These are phyloP conservation scores for Dothistroma septosporum DNA, from an alignment of 2,329 filamentous ascomycete species.

Conservation along the genomic window DNA sequence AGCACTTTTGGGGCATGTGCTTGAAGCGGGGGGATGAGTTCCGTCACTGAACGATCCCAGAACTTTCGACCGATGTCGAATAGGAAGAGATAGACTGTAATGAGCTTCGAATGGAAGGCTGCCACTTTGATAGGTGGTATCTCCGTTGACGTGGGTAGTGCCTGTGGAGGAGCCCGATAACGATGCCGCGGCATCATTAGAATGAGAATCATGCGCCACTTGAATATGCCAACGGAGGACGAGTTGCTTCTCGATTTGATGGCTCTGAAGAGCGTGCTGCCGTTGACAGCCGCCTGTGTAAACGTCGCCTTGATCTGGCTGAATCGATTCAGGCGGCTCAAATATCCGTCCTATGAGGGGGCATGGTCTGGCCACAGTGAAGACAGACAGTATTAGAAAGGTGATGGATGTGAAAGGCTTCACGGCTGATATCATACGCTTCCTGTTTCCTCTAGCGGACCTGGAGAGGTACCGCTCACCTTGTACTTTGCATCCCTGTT, in stretches of 20 bases:
- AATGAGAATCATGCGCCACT: not conserved
- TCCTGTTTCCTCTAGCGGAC: too few species aligned
- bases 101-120: constrained; percentile 17
- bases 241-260: not conserved
- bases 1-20: constrained; percentile 25
- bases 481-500: too few species aligned
- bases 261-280: not conserved
- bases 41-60: constrained; percentile 42
- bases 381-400: not conserved
- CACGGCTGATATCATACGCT: not conserved
- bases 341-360: not conserved
- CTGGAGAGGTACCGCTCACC: too few species aligned
- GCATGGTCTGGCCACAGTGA: not conserved
- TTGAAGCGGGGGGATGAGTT: constrained; percentile 44
- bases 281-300: not conserved
- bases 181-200: not conserved
- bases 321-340: not conserved
- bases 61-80: constrained; percentile 34
- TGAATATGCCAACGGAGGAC: not conserved
- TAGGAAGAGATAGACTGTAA: constrained; percentile 39
- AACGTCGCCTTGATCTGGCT: not conserved
- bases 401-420: not conserved
- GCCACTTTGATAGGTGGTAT: constrained; percentile 15
- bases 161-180: not conserved
- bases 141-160: constrained; percentile 7